Evolutionary conservation across 2,329 filamentous ascomycete species (phyloP).

Genomic region (Fusarium chuoi): DNA sequence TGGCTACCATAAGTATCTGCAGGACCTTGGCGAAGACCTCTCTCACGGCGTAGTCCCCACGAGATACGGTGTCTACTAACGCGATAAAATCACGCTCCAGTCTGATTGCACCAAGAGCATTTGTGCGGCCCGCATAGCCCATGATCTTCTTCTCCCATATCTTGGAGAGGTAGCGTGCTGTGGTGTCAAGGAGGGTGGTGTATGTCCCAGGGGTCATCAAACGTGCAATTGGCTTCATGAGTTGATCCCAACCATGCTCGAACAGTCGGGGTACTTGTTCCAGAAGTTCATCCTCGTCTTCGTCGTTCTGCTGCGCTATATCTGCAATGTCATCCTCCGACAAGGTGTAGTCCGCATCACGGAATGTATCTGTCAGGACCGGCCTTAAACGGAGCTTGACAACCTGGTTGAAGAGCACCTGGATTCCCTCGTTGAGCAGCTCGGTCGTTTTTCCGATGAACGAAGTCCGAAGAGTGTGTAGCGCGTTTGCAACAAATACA

Average conservation of each 20-base stretch:
- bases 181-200: conserved; percentile 77
- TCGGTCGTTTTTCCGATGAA: conserved; percentile 85
- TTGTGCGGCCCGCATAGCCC: conserved; percentile 81
- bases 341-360: conserved; percentile 87
- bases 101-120: conserved; percentile 81
- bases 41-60: conserved; percentile 79
- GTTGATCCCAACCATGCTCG: conserved; percentile 83
- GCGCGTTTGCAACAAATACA: conserved; percentile 71
- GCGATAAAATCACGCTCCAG: conserved; percentile 86
- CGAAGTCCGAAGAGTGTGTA: conserved; percentile 74
- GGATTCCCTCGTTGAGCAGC: conserved; percentile 83
- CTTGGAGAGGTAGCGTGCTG: conserved; percentile 78
- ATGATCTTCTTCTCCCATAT: conserved; percentile 89
- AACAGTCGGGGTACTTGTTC: conserved; percentile 83
- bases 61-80: conserved; percentile 74
- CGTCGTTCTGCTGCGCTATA: conserved; percentile 63
- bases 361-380: conserved; percentile 87
- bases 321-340: conserved; percentile 70
- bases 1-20: conserved; percentile 87
- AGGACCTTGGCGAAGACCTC: conserved; percentile 80
- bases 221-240: conserved; percentile 86
- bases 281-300: conserved; percentile 63
- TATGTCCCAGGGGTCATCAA: conserved; percentile 84
- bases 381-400: conserved; percentile 86
- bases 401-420: conserved; percentile 88